Evolutionary conservation across 106 monocot genomes (phyloP), one percentile per base, ranked within the genome.

Genomic region (Alisma plantagoaquatica): DNA sequence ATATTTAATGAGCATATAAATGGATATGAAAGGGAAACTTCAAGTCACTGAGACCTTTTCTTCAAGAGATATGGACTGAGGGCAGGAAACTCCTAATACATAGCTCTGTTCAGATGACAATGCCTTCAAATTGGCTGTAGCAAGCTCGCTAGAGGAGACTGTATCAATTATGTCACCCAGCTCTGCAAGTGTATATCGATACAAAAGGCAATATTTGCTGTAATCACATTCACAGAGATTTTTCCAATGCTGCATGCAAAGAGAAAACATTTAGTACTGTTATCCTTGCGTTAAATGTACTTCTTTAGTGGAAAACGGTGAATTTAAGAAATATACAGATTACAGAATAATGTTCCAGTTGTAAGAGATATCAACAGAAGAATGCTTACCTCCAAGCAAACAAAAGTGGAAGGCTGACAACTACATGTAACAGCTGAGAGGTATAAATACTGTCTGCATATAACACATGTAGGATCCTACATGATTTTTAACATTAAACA

Each of bases 401-500:
- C 88, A 71, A 73, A 76, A 51, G 76, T 54, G 44, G 73, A 66
- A 29, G 73, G 75, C 59, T 79, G 71, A 26, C 88, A 88, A 33
- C 35, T 66, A 57, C 88, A 88, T 7, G 54, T 49, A 70, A 88
- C 54, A 19, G 88, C 88, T 42, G 88, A 88, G 58, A 88, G 79
- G 70, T 83, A 88, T 47, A 88, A 54, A 68, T 73, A 79, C 29
- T 88, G 88, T 48, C 70, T 75, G 49, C 88, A 88, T 70, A 88
- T 88, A 46, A 88, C 64, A 60, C 88, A 88, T 44, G 76, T 71
- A 59, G 83, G 79, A 70, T 88, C 88, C 88, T 88, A 60, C 70
- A 78, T 69, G 49, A 11, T n/a, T n/a, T n/a, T n/a, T n/a, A n/a
- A n/a, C n/a, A n/a, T n/a, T n/a, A n/a, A n/a, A n/a, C n/a, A n/a